Evolutionary conservation across 2,329 filamentous ascomycete species (phyloP).

Genomic region (Venturia oleaginea): DNA sequence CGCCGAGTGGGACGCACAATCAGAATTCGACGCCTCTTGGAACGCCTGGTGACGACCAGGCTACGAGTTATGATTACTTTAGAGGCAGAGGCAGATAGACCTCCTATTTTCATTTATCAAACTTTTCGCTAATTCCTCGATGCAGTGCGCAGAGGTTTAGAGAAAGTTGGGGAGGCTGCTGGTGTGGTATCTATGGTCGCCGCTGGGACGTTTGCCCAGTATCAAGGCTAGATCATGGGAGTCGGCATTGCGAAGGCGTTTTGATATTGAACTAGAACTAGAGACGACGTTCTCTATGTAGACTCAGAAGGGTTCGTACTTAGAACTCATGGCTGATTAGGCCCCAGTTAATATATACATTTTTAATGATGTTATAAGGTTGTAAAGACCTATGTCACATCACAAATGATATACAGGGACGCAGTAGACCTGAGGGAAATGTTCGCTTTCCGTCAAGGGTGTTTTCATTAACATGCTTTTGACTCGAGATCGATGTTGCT

Average conservation of each 20-base stretch:
- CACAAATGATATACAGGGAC: too few relatives aligned
- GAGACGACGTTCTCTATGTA: neutral
- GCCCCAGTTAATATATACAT: neutral
- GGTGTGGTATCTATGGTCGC: too few relatives aligned
- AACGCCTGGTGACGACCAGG: slow-evolving; percentile 24
- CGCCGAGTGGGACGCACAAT: neutral
- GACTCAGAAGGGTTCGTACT: neutral
- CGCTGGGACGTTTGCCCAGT: neutral
- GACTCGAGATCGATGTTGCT: neutral
- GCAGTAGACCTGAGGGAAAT: too few relatives aligned
- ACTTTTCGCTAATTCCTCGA: neutral
- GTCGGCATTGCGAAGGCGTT: neutral
- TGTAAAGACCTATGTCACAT: too few relatives aligned
- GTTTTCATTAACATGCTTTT: neutral
- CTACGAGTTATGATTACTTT: slow-evolving; percentile 33
- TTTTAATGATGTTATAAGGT: too few relatives aligned
- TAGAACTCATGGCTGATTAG: neutral
- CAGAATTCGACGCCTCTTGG: slow-evolving; percentile 14
- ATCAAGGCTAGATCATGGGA: neutral
- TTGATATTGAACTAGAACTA: neutral
- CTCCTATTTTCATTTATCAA: neutral
- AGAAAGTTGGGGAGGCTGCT: too few relatives aligned
- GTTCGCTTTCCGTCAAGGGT: too few relatives aligned
- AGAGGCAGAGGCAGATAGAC: slow-evolving; percentile 16
- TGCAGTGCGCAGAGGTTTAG: neutral